These are phyloP conservation scores for Glarea lozoyensis DNA, from an alignment of 495 filamentous ascomycete species.

Conservation along the genomic window DNA sequence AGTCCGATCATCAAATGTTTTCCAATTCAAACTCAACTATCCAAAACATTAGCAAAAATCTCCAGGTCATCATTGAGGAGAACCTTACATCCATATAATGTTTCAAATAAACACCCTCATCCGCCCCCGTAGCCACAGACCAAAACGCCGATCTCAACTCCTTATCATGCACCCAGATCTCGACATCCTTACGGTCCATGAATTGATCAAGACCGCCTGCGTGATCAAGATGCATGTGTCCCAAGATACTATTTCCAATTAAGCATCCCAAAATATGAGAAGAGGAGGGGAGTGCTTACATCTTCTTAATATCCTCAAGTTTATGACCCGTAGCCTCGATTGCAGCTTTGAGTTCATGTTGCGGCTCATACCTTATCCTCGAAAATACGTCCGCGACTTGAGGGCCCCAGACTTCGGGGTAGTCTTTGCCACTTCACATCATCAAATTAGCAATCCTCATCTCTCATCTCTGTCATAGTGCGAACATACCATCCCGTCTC, in stretches of 20 bases:
- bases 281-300: slow-evolving; percentile 3
- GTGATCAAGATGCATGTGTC: slow-evolving; percentile 46
- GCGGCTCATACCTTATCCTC: slow-evolving; percentile 30
- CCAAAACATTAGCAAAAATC: background rate
- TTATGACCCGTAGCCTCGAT: slow-evolving; percentile 37
- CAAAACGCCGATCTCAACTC: slow-evolving; percentile 42
- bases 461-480: too few relatives aligned
- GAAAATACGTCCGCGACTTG: slow-evolving; percentile 37
- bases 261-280: background rate
- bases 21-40: slow-evolving; percentile 21
- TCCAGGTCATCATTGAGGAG: background rate
- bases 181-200: slow-evolving; percentile 31
- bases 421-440: slow-evolving; percentile 37
- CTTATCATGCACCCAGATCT: slow-evolving; percentile 44
- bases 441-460: too few relatives aligned
- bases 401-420: slow-evolving; percentile 32
- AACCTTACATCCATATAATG: slow-evolving; percentile 27
- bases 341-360: slow-evolving; percentile 34
- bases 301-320: slow-evolving; percentile 42
- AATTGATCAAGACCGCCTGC: slow-evolving; percentile 45
- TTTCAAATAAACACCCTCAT: slow-evolving; percentile 34
- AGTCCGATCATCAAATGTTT: slow-evolving; percentile 28
- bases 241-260: slow-evolving; percentile 29
- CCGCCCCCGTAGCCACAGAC: slow-evolving; percentile 32
- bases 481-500: slow-evolving; percentile 46